Evolutionary conservation across 257 asterid species (phyloP).

Genomic region (Ilex aquifolium): DNA sequence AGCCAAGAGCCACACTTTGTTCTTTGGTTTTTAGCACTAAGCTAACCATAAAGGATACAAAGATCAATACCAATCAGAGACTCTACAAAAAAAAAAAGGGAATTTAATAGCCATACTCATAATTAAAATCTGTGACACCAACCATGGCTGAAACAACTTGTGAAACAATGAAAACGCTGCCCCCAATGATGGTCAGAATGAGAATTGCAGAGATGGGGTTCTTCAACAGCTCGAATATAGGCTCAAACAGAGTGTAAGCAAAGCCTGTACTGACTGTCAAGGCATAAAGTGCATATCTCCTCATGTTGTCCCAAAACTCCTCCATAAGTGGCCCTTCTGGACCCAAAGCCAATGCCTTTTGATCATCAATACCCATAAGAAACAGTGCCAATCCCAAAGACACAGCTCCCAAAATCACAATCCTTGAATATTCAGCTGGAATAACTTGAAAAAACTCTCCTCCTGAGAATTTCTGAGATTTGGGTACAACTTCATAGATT

Average conservation of each 20-base stretch:
- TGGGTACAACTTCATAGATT: not conserved
- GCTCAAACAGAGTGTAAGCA: conserved; percentile 51
- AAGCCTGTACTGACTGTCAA: conserved; percentile 92
- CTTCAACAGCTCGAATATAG: conserved; percentile 62
- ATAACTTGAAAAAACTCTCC: not conserved
- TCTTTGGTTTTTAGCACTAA: too few species aligned
- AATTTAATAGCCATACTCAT: conserved; percentile 53
- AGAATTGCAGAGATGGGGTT: conserved; percentile 83
- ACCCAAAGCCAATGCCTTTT: conserved; percentile 73
- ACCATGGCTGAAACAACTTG: conserved; percentile 94
- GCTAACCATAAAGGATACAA: too few species aligned
- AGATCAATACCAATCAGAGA: too few species aligned
- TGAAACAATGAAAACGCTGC: conserved; percentile 50
- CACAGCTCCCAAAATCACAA: conserved; percentile 40
- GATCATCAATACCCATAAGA: conserved; percentile 62
- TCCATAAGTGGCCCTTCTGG: conserved; percentile 94
- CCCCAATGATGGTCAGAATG: conserved; percentile 49
- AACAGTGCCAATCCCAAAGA: conserved; percentile 49
- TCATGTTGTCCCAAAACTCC: conserved; percentile 98
- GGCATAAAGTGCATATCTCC: conserved; percentile 77
- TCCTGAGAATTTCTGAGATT: conserved; percentile 2
- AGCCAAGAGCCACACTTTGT: too few species aligned
- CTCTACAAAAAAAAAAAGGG: not conserved
- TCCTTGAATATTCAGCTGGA: conserved; percentile 29
- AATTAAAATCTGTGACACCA: conserved; percentile 75